Base-by-base conservation (phyloP, 139 green algal species). In the Spirogloea muscicola region DNA sequence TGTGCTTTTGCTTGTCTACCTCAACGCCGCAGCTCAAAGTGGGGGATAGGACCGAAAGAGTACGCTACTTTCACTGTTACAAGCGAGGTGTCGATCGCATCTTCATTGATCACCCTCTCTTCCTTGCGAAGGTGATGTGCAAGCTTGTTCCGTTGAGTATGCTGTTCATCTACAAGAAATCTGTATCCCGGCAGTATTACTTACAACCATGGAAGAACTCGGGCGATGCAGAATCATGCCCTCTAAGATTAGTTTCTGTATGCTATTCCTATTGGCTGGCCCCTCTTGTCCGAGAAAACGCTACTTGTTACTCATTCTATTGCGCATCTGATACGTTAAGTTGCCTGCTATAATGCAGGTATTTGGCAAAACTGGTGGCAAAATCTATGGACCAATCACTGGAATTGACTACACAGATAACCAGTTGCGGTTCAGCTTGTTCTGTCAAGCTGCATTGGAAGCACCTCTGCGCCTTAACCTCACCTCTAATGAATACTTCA, bases 11-110 rank as follows among this genome's bases (percentile, higher is more conserved):
- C 13, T 58, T 18, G 13, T 65, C 57, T n/a, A 31, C 65, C 10
- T 71, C 21, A 33, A 16, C 65, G 21, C n/a, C n/a, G n/a, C 74
- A 82, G 74, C 51, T 82, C 21, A 72, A 80, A 27, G 68, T 82
- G 2, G 75, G 75, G 27, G 59, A 72, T 25, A 61, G 61, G 16
- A 62, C 64, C 6, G 75, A 82, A 38, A 82, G 29, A 3, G 91
- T 98, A 3, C 85, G 94, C n/a, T 99, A 89, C 85, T 99, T 99
- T 87, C 94, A 99, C 88, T 88, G 87, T 33, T 88, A 93, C 69
- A 95, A 97, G 85, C 85, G 95, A 51, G 94, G 94, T 36, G 94
- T 99, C 58, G 91, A 99, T 84, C 88, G 94, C 58, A 92, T 99
- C 13, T 99, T 93, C 83, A 78, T 98, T 0, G 93, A 98, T 84